These are phyloP conservation scores for Lactarius deliciosus DNA, from an alignment of 768 basidiomycete species.

Conservation along the genomic window DNA sequence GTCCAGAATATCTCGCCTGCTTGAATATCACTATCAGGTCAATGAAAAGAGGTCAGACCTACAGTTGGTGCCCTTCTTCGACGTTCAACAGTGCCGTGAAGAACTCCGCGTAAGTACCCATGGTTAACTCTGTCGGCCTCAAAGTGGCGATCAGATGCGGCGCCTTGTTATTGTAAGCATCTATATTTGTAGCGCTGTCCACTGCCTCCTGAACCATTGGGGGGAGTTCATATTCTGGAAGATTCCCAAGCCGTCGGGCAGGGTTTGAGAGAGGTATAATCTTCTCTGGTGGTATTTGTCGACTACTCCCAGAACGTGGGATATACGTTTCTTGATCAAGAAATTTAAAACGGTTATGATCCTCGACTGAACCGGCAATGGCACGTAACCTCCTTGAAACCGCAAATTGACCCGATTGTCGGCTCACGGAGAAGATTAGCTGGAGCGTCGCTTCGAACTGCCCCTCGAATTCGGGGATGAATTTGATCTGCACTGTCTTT, in stretches of 20 bases:
- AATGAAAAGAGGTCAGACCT: constrained; percentile 34
- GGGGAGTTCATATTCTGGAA: constrained; percentile 16
- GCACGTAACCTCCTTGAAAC: too few species aligned
- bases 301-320: not conserved
- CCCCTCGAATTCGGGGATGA: constrained; percentile 18
- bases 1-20: constrained; percentile 9
- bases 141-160: not conserved
- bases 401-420: constrained; percentile 1
- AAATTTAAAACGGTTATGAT: constrained; percentile 14
- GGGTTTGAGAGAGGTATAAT: not conserved
- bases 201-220: constrained; percentile 2
- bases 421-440: constrained; percentile 11
- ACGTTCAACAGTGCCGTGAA: constrained; percentile 16
- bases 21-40: constrained; percentile 36
- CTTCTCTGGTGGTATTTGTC: constrained; percentile 11
- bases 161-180: not conserved
- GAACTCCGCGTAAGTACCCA: constrained; percentile 10
- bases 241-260: not conserved
- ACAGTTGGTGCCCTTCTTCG: constrained; percentile 47
- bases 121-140: not conserved
- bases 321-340: not conserved
- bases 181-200: not conserved
- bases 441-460: constrained; percentile 13
- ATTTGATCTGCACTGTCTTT: constrained; percentile 1
- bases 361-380: constrained; percentile 12